These are phyloP conservation scores for Metschnikowia aberdeeniae DNA, from an alignment of 805 yeast species.

Conservation along the genomic window DNA sequence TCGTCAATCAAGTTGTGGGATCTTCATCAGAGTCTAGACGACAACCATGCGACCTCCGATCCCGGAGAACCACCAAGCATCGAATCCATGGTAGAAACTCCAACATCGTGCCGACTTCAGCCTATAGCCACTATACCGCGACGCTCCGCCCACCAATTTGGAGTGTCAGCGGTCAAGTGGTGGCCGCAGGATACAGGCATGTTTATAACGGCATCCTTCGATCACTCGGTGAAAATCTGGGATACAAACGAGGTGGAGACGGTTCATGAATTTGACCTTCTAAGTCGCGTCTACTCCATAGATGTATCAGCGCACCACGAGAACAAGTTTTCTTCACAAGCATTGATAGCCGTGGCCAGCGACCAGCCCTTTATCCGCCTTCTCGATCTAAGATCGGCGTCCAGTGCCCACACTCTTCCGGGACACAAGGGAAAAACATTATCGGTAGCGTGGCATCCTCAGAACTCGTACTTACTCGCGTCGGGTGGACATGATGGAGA, in stretches of 20 bases:
- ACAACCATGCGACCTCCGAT: neutral
- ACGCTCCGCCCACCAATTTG: constrained; percentile 55
- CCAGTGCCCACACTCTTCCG: constrained; percentile 65
- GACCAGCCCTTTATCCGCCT: constrained; percentile 68
- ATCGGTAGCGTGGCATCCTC: constrained; percentile 74
- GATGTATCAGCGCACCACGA: constrained; percentile 43
- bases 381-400: constrained; percentile 67
- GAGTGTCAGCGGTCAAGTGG: constrained; percentile 75
- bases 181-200: constrained; percentile 87
- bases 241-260: constrained; percentile 64
- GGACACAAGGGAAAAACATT: constrained; percentile 59
- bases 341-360: constrained; percentile 64
- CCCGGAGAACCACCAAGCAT: neutral
- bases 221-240: constrained; percentile 74
- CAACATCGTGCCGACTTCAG: neutral
- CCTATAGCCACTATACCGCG: constrained; percentile 35
- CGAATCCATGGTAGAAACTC: neutral
- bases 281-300: constrained; percentile 59
- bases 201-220: constrained; percentile 80
- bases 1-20: constrained; percentile 69
- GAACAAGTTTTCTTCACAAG: constrained; percentile 24
- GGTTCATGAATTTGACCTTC: constrained; percentile 63
- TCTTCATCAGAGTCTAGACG: constrained; percentile 17
- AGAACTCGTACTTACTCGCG: constrained; percentile 55
- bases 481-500: constrained; percentile 82